Conservation (phyloP, 1,139 yeast genomes). For the Scheffersomyces stambukii region DNA sequence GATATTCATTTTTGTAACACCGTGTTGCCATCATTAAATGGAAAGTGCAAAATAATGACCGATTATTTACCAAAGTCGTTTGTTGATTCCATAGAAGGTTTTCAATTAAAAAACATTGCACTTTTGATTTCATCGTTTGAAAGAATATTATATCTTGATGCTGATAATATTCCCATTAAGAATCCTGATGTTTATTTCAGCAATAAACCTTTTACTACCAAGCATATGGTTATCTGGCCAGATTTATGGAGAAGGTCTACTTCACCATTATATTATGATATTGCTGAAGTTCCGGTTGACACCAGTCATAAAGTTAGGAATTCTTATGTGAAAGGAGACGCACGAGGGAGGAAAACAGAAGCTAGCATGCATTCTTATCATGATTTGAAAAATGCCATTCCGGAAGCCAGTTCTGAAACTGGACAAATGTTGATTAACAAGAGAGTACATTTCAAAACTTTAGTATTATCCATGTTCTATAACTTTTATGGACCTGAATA, state of each 20-base stretch:
- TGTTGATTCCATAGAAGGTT: slow-evolving; percentile 20
- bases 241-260: slow-evolving; percentile 41
- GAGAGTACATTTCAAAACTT: slow-evolving; percentile 42
- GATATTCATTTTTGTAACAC: slow-evolving; percentile 28
- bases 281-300: slow-evolving; percentile 23
- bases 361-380: slow-evolving; percentile 26
- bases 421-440: slow-evolving; percentile 57
- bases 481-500: slow-evolving; percentile 52
- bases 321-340: slow-evolving; percentile 25
- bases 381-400: slow-evolving; percentile 52
- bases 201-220: slow-evolving; percentile 26
- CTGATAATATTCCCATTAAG: slow-evolving; percentile 30
- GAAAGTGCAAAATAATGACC: slow-evolving; percentile 29
- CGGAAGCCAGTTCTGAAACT: slow-evolving; percentile 59
- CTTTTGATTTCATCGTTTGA: slow-evolving; percentile 30
- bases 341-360: slow-evolving; percentile 16
- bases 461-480: slow-evolving; percentile 52
- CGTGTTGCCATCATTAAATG: slow-evolving; percentile 28
- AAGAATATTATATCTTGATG: slow-evolving; percentile 31
- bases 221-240: slow-evolving; percentile 34
- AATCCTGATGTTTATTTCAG: slow-evolving; percentile 31
- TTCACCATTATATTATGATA: slow-evolving; percentile 29
- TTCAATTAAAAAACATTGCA: slow-evolving; percentile 32
- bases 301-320: slow-evolving; percentile 17
- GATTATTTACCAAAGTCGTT: slow-evolving; percentile 23